Base-by-base conservation (phyloP, 2,329 filamentous ascomycete species). In the Venturia aucupariae region DNA sequence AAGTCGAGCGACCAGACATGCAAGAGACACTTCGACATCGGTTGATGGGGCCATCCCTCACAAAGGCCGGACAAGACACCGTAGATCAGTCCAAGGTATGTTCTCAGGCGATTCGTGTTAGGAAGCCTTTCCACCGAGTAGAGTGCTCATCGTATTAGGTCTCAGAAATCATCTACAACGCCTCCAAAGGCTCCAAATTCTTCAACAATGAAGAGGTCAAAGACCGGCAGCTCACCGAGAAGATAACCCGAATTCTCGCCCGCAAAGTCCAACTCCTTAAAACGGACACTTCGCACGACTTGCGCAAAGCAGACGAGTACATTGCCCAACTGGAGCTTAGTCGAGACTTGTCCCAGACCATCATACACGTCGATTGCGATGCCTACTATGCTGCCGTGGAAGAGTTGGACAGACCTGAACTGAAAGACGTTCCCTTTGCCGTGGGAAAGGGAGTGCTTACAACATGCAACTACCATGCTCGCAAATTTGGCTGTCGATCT, bases 351-450 rank as follows among this genome's bases (percentile, higher is more conserved):
- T 88, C 87, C 0, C 94, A 97, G 73, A 81, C 85, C 65, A 85
- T 97, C 30, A 88, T 97, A 0, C 94, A 99, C 73, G 84, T 97
- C 60, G 94, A 99, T 74, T 97, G 94, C 75, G 94, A 99, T 78
- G 94, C 94, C 19, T 99, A 99, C 75, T 99, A 94, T 72, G 94
- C 94, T 0, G 91, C 94, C 0, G 94, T 97, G 0, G 94, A 97
- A 74, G 90, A 82, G 71, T 74, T 83, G 54, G 79, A 82, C 68
- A 83, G 88, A 0, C 94, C 93, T 0, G 92, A 96, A 72, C 81
- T 99, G 57, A 90, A 89, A 66, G 81, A 92, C 46, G 79, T 96
- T 0, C 94, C 94, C 0, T 97, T 99, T 77, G 92, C 93, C 0
- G 94, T 99, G 0, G 94, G 94, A 0, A 83, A 83, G 69, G 86